Percentiles rank a stretch among this genome's conserved stretches.
Evolutionary conservation across 2,329 filamentous ascomycete species (phyloP).

Genomic region (Cercospora berteroae): DNA sequence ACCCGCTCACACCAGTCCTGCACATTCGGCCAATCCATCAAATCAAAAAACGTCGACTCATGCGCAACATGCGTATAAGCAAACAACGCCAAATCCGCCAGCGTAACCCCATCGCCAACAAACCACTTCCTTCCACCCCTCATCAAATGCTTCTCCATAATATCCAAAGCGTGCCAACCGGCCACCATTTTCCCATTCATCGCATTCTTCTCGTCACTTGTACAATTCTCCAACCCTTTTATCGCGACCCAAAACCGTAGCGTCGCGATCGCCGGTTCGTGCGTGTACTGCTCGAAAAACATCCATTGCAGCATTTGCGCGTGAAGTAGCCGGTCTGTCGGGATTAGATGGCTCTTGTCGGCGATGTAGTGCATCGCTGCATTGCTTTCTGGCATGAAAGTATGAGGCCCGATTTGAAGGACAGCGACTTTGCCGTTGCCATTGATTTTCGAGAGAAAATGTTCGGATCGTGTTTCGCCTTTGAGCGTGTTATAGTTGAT

Average conservation of each 20-base stretch:
- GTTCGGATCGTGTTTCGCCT: conserved; percentile 16
- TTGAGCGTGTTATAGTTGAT: conserved; percentile 17
- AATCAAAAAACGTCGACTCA: not conserved
- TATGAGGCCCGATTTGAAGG: conserved; percentile 16
- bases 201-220: not conserved
- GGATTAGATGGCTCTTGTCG: conserved; percentile 12
- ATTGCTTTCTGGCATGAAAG: conserved; percentile 21
- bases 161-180: too few species aligned
- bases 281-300: conserved; percentile 22
- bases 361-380: conserved; percentile 23
- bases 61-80: not conserved
- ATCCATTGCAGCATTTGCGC: conserved; percentile 24
- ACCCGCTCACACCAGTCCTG: not conserved
- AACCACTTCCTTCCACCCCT: not conserved
- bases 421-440: conserved; percentile 20
- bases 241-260: conserved; percentile 10
- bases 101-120: not conserved
- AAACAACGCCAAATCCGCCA: not conserved
- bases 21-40: not conserved
- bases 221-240: not conserved
- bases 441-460: conserved; percentile 17
- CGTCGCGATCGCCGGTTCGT: conserved; percentile 14
- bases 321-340: conserved; percentile 12
- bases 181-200: too few species aligned
- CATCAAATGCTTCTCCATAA: not conserved